These are phyloP conservation scores for Tricholomella constricta DNA, from an alignment of 768 basidiomycete genomes.

Conservation along the genomic window DNA sequence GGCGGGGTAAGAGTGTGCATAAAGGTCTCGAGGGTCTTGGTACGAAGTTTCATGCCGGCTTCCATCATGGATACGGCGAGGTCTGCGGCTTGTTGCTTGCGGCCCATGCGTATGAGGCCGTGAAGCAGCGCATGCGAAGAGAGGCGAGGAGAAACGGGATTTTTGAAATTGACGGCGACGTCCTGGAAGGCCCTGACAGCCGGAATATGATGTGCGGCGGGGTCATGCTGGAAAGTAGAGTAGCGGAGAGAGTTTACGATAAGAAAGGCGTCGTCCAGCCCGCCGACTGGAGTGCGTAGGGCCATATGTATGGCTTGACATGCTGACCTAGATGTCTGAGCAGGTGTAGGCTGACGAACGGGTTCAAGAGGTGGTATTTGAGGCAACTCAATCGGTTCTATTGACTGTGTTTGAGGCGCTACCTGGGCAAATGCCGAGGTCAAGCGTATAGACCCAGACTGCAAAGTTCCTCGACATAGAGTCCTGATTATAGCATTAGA, in stretches of 20 bases:
- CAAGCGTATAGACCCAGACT: background rate
- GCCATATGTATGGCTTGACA: constrained; percentile 50
- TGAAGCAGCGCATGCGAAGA: constrained; percentile 68
- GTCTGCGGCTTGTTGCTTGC: constrained; percentile 46
- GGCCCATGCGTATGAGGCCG: constrained; percentile 55
- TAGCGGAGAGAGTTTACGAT: constrained; percentile 60
- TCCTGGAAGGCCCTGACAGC: constrained; percentile 33
- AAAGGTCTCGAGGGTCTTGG: constrained; percentile 50
- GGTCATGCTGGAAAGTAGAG: constrained; percentile 31
- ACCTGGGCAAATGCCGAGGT: constrained; percentile 3
- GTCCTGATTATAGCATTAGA: background rate
- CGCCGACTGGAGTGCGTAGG: constrained; percentile 34
- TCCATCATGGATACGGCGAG: constrained; percentile 56
- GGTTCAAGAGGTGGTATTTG: background rate
- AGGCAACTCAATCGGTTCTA: background rate
- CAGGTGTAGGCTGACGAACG: constrained; percentile 7
- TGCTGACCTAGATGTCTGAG: constrained; percentile 27
- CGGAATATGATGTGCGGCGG: constrained; percentile 16
- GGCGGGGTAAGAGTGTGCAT: constrained; percentile 30
- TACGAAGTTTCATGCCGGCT: constrained; percentile 51
- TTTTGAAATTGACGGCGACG: constrained; percentile 47
- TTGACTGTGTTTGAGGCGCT: background rate
- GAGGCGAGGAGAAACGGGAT: constrained; percentile 56
- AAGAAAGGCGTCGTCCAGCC: constrained; percentile 51
- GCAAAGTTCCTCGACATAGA: background rate